Percentiles rank a stretch among this genome's conserved stretches.
These are phyloP conservation scores for Peronospora belbahrii DNA, from an alignment of 352 stramenopile species.

Conservation along the genomic window DNA sequence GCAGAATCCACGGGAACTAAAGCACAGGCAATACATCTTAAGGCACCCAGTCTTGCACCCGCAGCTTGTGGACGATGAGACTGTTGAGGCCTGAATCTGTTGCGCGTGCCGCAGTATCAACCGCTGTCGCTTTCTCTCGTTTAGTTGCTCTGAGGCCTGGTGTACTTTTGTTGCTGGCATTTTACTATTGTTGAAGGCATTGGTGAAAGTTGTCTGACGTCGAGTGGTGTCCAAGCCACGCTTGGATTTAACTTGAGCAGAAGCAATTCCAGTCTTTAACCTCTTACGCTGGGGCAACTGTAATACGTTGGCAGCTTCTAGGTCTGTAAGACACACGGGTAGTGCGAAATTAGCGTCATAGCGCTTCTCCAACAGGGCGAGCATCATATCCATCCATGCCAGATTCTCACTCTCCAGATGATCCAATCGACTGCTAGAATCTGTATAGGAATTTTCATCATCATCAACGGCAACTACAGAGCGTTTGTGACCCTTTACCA, in stretches of 20 bases:
- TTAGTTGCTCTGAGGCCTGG: constrained; percentile 20
- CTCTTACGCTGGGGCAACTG: constrained; percentile 22
- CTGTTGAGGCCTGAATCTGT: constrained; percentile 65
- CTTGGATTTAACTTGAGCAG: constrained; percentile 1
- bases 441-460: not conserved
- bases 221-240: constrained; percentile 15
- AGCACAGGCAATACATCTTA: constrained; percentile 85
- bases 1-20: constrained; percentile 77
- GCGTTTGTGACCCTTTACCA: constrained; percentile 6
- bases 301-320: constrained; percentile 38
- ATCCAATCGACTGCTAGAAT: not conserved
- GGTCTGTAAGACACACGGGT: constrained; percentile 33
- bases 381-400: constrained; percentile 82
- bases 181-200: not conserved
- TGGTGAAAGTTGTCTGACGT: not conserved
- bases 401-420: constrained; percentile 46
- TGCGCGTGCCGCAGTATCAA: constrained; percentile 49
- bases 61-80: constrained; percentile 66
- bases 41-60: constrained; percentile 82
- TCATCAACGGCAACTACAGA: not conserved
- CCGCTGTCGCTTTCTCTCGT: constrained; percentile 37
- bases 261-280: constrained; percentile 7
- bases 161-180: constrained; percentile 7
- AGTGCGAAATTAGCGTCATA: constrained; percentile 29
- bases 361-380: constrained; percentile 58